Evolutionary conservation across 176 grass and related monocot species (phyloP).

Genomic region (Thalia dealbata): DNA sequence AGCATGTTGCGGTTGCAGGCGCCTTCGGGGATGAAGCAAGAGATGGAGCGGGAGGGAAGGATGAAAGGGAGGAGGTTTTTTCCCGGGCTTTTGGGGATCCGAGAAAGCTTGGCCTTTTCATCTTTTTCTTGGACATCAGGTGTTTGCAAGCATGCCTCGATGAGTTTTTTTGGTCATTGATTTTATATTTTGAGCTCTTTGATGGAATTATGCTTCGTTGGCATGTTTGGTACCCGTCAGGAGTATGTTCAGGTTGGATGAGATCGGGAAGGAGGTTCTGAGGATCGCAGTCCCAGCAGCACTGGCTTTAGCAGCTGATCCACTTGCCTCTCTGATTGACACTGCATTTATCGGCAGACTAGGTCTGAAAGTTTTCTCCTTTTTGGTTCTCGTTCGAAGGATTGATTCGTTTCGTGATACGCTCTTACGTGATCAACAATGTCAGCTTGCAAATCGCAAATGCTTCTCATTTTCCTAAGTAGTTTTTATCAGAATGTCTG

Average conservation of each 20-base stretch:
- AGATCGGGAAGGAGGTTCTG: conserved; percentile 65
- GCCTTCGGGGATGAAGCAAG: too few relatives aligned
- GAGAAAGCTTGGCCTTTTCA: conserved; percentile 43
- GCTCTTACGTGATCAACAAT: background rate
- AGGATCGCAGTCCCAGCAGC: conserved; percentile 76
- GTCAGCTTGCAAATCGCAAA: background rate
- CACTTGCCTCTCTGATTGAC: conserved; percentile 82
- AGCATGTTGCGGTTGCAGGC: too few relatives aligned
- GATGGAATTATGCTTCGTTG: background rate
- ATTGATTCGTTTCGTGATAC: background rate
- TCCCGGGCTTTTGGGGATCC: conserved; percentile 2
- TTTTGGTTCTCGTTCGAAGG: conserved; percentile 7
- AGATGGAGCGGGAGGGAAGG: background rate
- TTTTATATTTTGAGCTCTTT: too few relatives aligned
- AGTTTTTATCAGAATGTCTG: too few relatives aligned
- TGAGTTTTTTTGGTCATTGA: background rate
- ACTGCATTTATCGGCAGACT: conserved; percentile 90
- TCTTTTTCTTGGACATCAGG: conserved; percentile 60
- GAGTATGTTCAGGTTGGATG: conserved; percentile 74
- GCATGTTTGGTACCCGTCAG: conserved; percentile 28
- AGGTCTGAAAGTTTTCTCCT: conserved; percentile 29
- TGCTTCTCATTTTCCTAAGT: background rate
- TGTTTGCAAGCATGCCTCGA: background rate
- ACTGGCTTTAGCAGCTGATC: conserved; percentile 82
- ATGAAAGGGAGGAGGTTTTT: background rate